Conservation (phyloP, 2,329 filamentous ascomycete species). For the Cordyceps farinosa region DNA sequence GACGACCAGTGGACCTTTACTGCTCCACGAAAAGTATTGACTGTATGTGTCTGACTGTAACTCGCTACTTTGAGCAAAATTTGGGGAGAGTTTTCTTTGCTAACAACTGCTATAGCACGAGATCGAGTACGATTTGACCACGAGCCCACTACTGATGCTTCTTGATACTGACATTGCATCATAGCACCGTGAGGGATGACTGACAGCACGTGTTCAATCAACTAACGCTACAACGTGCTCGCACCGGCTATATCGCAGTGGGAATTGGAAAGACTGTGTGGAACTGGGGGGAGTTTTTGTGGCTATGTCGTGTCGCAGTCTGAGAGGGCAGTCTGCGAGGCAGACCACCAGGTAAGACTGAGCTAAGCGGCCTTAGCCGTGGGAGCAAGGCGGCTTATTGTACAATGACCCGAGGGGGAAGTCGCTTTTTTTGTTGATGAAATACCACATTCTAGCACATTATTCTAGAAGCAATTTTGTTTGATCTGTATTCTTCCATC, state of each 20-base stretch:
- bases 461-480: neutral
- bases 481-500: neutral
- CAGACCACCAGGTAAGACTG: slow-evolving; percentile 2
- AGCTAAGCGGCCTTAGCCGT: neutral
- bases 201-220: neutral
- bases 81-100: neutral
- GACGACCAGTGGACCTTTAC: slow-evolving; percentile 30
- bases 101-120: neutral
- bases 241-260: slow-evolving; percentile 18
- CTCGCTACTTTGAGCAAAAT: neutral
- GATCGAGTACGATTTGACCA: neutral
- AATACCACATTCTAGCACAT: neutral
- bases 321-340: slow-evolving; percentile 6
- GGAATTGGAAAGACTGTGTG: slow-evolving; percentile 3
- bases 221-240: neutral
- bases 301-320: slow-evolving; percentile 6
- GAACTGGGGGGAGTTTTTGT: neutral
- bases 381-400: neutral
- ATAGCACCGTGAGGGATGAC: neutral
- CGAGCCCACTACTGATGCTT: neutral
- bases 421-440: neutral
- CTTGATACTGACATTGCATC: neutral
- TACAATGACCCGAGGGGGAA: neutral
- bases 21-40: slow-evolving; percentile 20
- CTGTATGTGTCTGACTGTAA: neutral